Conservation (phyloP, 345 rosid species). For the Gossypium raimondii region DNA sequence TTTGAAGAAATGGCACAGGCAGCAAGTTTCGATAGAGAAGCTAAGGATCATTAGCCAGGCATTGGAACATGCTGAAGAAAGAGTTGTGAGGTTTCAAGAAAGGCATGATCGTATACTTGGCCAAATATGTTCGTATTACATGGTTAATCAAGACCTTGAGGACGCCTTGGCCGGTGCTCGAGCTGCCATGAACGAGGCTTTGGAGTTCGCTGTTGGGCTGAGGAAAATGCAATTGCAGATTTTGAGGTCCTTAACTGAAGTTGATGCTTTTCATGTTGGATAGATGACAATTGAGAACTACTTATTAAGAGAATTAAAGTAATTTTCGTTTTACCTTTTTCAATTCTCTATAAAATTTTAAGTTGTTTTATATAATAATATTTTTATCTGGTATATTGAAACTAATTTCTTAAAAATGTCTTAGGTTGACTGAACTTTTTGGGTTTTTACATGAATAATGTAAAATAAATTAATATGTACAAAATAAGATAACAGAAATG, state of each 20-base stretch:
- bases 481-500: too few relatives aligned
- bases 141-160: conserved; percentile 42
- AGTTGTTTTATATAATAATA: background rate
- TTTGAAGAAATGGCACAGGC: conserved; percentile 35
- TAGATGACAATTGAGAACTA: background rate
- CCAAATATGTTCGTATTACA: conserved; percentile 41
- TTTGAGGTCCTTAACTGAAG: conserved; percentile 34
- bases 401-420: background rate
- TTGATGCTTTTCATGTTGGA: conserved; percentile 12
- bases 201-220: conserved; percentile 36
- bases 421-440: too few relatives aligned
- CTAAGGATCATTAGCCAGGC: conserved; percentile 48
- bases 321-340: background rate
- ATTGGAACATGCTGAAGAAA: conserved; percentile 47
- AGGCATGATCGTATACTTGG: conserved; percentile 50
- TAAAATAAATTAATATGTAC: too few relatives aligned
- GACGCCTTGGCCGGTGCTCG: conserved; percentile 43
- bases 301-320: background rate
- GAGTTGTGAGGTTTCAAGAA: conserved; percentile 41
- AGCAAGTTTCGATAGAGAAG: conserved; percentile 29
- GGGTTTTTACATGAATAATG: too few relatives aligned
- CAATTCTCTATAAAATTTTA: background rate
- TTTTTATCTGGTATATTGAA: background rate
- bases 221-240: conserved; percentile 49
- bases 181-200: conserved; percentile 44